Base-by-base conservation (phyloP, 169 alveolate genomes). In the Plasmodium ovale region DNA sequence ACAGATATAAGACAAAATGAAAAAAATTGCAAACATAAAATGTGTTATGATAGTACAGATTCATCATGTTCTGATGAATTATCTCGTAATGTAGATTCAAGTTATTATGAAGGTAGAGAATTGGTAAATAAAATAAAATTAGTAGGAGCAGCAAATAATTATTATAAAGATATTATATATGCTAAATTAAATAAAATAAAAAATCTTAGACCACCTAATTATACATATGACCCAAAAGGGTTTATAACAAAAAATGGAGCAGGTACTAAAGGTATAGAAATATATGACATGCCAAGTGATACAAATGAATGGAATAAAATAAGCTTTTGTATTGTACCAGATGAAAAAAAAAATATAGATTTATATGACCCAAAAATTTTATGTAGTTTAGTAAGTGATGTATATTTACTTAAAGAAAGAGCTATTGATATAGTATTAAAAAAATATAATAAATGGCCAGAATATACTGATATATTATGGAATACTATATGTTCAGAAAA, bases 191-290 rank as follows among this genome's bases (percentile, higher is more conserved):
- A 77, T 67, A 77, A 77, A 47, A 33, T 77, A 14, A 77, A 77
- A 62, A 49, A 77, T 60, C 27, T 77, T 16, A 60, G 60, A 37
- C 96, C 96, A 25, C 96, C 96, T n/a, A 54, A 73, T 51, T 91
- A 90, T 62, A 88, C 95, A 39, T 92, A 92, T 35, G 92, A 93
- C 12, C 92, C 94, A 9, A 82, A 84, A 25, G 96, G 96, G n/a
- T 87, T 82, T 37, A 70, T 93, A 19, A 69, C 93, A n/a, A 69
- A 58, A 65, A 94, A 94, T 37, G 96, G 96, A 29, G 94, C 94
- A 25, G 96, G 96, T 1, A 93, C 96, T 14, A 94, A 92, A 42
- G 96, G 96, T n/a, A 93, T 93, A 14, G 95, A 93, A 92, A 89
- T 93, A 25, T 90, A 87, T 44, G 93, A 93, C 71, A 64, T 72